A percentile compares a stretch with the other conserved stretches of the same genome.
These are phyloP conservation scores for Solanum sparsipilum DNA, from an alignment of 257 asterid genomes.

Conservation along the genomic window DNA sequence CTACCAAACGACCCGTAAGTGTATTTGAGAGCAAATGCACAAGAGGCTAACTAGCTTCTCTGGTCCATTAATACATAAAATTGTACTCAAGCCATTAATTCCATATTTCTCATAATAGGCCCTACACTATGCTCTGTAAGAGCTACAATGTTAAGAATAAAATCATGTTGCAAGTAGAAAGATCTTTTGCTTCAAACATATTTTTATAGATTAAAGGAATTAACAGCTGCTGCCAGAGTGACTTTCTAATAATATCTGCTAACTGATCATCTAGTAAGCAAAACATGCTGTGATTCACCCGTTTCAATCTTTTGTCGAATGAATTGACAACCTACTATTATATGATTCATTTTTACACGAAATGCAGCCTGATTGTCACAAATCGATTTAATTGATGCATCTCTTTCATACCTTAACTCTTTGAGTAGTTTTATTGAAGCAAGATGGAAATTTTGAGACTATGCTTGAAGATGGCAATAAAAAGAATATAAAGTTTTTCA, in stretches of 20 bases:
- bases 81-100: not conserved
- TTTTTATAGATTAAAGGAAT: not conserved
- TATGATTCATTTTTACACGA: not conserved
- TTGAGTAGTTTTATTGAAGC: not conserved
- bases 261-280: not conserved
- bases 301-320: not conserved
- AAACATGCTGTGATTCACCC: not conserved
- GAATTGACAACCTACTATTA: not conserved
- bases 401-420: not conserved
- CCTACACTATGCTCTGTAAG: not conserved
- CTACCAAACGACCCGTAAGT: not conserved
- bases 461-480: not conserved
- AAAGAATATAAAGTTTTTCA: not conserved
- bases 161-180: not conserved
- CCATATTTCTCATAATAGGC: not conserved
- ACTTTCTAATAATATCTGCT: not conserved
- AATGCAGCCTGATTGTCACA: not conserved
- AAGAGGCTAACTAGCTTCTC: not conserved
- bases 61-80: not conserved
- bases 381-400: not conserved
- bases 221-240: not conserved
- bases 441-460: not conserved
- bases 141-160: not conserved
- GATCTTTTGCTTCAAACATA: not conserved
- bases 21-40: not conserved